phyloP scores from a whole-genome alignment of 1,139 yeast genomes.

The Pichia sp. region DNA sequence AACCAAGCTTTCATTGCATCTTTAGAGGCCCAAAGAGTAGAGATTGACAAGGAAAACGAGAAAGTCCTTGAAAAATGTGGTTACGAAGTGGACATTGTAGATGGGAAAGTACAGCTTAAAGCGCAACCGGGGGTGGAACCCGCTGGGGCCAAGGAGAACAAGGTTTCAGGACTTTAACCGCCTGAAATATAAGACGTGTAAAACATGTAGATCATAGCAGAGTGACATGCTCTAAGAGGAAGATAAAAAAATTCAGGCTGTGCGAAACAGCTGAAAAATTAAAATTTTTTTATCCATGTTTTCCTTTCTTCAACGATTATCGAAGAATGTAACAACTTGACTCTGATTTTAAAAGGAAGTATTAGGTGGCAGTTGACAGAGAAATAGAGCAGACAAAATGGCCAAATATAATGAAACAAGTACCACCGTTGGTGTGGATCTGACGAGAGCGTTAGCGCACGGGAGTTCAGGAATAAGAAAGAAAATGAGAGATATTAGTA shows the following conservation, averaged over 20 bases:
- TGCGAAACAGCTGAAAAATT: constrained; percentile 2
- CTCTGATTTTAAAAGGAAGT: background rate
- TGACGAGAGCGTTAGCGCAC: constrained; percentile 27
- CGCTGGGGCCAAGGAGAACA: background rate
- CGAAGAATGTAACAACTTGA: background rate
- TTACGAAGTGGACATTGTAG: constrained; percentile 50
- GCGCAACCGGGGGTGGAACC: background rate
- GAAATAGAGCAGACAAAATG: constrained; percentile 1
- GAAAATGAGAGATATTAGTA: constrained; percentile 80
- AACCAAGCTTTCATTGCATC: constrained; percentile 73
- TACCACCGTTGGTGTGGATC: constrained; percentile 23
- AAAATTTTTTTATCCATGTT: constrained; percentile 2
- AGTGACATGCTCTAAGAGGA: too few species aligned
- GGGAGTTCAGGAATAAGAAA: constrained; percentile 57
- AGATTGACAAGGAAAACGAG: constrained; percentile 44
- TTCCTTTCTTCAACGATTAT: background rate
- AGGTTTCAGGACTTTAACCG: background rate
- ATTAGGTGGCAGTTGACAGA: background rate
- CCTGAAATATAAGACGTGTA: too few species aligned
- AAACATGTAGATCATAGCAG: background rate
- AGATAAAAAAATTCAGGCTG: constrained; percentile 8
- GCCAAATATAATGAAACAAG: constrained; percentile 12
- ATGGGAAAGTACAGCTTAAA: constrained; percentile 47
- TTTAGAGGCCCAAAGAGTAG: constrained; percentile 53
- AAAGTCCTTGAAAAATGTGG: constrained; percentile 48